phyloP scores from a whole-genome alignment of 2,329 filamentous ascomycete species.

The Neocucurbitaria cava region DNA sequence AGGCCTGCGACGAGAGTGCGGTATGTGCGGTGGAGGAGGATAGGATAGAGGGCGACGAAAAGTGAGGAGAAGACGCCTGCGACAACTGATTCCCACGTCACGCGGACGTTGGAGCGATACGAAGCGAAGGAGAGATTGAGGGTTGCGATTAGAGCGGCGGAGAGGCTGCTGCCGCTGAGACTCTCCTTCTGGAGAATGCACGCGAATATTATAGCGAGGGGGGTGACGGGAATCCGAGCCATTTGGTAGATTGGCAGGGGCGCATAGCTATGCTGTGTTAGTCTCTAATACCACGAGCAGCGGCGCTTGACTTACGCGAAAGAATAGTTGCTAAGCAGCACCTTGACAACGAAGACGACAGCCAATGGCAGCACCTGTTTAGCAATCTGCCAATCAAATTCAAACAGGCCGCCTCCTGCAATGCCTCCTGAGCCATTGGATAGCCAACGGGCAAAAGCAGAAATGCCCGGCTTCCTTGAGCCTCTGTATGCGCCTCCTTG shows the following conservation, averaged over 20 bases:
- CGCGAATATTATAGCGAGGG: slow-evolving; percentile 58
- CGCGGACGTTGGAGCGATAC: slow-evolving; percentile 54
- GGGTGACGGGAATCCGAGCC: slow-evolving; percentile 59
- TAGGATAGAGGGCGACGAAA: slow-evolving; percentile 61
- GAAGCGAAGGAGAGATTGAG: slow-evolving; percentile 60
- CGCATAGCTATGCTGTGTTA: slow-evolving; percentile 52
- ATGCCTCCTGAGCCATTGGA: slow-evolving; percentile 55
- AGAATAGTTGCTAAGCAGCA: slow-evolving; percentile 61
- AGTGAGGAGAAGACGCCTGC: slow-evolving; percentile 60
- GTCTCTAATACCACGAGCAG: neutral
- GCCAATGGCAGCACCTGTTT: slow-evolving; percentile 58
- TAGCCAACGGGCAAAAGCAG: slow-evolving; percentile 47
- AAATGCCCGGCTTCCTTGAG: slow-evolving; percentile 29
- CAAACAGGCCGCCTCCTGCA: slow-evolving; percentile 61
- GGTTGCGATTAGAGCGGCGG: slow-evolving; percentile 58
- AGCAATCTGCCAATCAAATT: slow-evolving; percentile 58
- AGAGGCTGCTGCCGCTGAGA: slow-evolving; percentile 58
- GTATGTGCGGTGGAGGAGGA: slow-evolving; percentile 59
- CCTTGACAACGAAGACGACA: slow-evolving; percentile 58
- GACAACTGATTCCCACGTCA: slow-evolving; percentile 60
- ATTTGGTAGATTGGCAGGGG: slow-evolving; percentile 61
- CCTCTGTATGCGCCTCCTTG: slow-evolving; percentile 41
- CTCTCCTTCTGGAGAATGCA: slow-evolving; percentile 55
- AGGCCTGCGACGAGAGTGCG: slow-evolving; percentile 55
- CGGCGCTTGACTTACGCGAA: slow-evolving; percentile 53